Evolutionary conservation across 257 asterid genomes (phyloP), one percentile per base, ranked within the genome.

Genomic region (Vinca minor): DNA sequence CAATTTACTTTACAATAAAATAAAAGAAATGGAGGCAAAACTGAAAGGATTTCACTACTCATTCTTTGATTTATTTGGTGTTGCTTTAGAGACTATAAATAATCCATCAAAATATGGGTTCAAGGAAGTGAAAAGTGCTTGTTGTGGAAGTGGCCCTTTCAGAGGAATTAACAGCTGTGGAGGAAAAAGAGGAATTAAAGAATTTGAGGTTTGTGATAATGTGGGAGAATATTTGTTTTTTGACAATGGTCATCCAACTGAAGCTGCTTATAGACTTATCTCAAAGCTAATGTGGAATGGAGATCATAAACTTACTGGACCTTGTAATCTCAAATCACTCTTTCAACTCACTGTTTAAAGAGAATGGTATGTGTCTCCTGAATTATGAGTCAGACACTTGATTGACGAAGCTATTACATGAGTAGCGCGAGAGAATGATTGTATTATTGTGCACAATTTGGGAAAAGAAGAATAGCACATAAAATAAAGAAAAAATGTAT

Each of bases 111-210:
- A 59, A 78, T 75, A 42, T 64, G 64, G 62, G 72, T 29, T 63
- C 89, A n/a, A n/a, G n/a, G n/a, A n/a, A n/a, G n/a, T n/a, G n/a
- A n/a, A n/a, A n/a, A n/a, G n/a, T n/a, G n/a, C 89, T 11, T 85
- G 89, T 57, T 85, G 87, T 53, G 87, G 93, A 1, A 67, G 70
- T 3, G 93, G 93, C 60, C 78, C 69, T 32, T 79, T 60, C 13
- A 69, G 81, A 38, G 93, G 85, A 23, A 29, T 45, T 10, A 49
- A 49, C 69, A 83, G 79, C 74, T 85, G 89, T 53, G 89, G 93
- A 59, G 87, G 87, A 2, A 79, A 70, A 71, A 79, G 85, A 55
- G 34, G 13, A 6, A 72, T 41, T 2, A 72, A 75, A 68, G 77
- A 81, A 9, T 83, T 34, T 18, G 65, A 75, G 47, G 55, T 83